phyloP scores from a whole-genome alignment of 2,329 filamentous ascomycete genomes.

The Tolypocladium ophioglossoides region DNA sequence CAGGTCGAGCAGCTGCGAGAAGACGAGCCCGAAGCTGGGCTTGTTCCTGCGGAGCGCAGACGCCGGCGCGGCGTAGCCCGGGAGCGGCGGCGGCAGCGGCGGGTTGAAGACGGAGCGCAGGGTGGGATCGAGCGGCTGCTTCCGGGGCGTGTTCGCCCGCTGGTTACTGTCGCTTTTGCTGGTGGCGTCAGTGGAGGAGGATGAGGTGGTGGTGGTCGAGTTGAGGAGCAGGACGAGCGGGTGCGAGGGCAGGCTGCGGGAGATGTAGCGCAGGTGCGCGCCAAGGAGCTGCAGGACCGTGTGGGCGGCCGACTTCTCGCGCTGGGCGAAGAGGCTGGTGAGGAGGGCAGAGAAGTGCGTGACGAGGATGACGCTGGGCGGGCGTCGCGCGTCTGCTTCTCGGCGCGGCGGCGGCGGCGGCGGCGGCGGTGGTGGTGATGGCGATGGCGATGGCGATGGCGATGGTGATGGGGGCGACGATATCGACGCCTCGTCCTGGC shows the following conservation, averaged over 20 bases:
- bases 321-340: slow-evolving; percentile 38
- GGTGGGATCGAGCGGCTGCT: slow-evolving; percentile 25
- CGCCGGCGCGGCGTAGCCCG: slow-evolving; percentile 9
- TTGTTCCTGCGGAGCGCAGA: slow-evolving; percentile 24
- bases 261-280: slow-evolving; percentile 32
- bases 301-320: slow-evolving; percentile 37
- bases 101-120: slow-evolving; percentile 40
- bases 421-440: too few relatives aligned
- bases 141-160: not conserved
- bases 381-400: not conserved
- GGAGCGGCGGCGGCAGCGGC: slow-evolving; percentile 11
- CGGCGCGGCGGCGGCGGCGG: not conserved
- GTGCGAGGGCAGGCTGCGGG: slow-evolving; percentile 26
- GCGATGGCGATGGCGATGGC: not conserved
- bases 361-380: slow-evolving; percentile 33
- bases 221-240: slow-evolving; percentile 47
- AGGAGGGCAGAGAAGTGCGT: slow-evolving; percentile 44
- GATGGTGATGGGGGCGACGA: slow-evolving; percentile 3
- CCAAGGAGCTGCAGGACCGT: slow-evolving; percentile 35
- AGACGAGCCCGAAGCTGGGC: slow-evolving; percentile 43
- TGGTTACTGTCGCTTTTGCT: too few relatives aligned
- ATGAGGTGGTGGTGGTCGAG: slow-evolving; percentile 23
- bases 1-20: slow-evolving; percentile 42
- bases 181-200: slow-evolving; percentile 3
- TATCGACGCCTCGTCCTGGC: slow-evolving; percentile 18